A percentile compares a stretch with the other conserved stretches of the same genome.
Conservation (phyloP, 192 early-diverging fungal species). For the Phlyctochytrium arcticum region DNA sequence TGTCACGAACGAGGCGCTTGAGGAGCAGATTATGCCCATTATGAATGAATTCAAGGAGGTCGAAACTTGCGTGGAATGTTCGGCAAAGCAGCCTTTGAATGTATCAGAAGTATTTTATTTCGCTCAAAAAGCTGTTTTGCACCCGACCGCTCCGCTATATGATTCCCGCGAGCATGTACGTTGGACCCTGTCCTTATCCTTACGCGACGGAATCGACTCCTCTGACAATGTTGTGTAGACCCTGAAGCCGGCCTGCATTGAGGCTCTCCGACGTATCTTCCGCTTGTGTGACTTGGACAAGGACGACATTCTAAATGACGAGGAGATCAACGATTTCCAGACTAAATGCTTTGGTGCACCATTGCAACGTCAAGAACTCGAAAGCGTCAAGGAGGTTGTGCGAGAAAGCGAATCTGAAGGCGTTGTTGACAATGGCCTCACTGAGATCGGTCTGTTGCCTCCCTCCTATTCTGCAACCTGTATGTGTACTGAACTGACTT, state of each 20-base stretch:
- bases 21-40: constrained; percentile 93
- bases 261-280: constrained; percentile 92
- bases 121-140: constrained; percentile 98
- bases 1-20: constrained; percentile 75
- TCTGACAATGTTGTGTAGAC: constrained; percentile 31
- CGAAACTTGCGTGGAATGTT: constrained; percentile 98
- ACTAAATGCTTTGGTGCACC: constrained; percentile 96
- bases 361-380: constrained; percentile 90
- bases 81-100: constrained; percentile 90
- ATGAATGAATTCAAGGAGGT: constrained; percentile 99
- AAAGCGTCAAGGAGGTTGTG: constrained; percentile 94
- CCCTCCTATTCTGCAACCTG: not conserved
- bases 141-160: constrained; percentile 95
- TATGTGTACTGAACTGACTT: not conserved
- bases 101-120: constrained; percentile 99
- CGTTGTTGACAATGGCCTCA: constrained; percentile 79
- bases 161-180: constrained; percentile 87
- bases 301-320: constrained; percentile 85
- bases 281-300: constrained; percentile 93
- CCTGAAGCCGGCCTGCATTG: constrained; percentile 84
- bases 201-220: not conserved
- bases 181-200: not conserved
- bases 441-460: constrained; percentile 60
- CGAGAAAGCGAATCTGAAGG: constrained; percentile 82
- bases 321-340: constrained; percentile 97